Evolutionary conservation across 2,329 filamentous ascomycete species (phyloP).

Genomic region (Sporothrix mexicana): DNA sequence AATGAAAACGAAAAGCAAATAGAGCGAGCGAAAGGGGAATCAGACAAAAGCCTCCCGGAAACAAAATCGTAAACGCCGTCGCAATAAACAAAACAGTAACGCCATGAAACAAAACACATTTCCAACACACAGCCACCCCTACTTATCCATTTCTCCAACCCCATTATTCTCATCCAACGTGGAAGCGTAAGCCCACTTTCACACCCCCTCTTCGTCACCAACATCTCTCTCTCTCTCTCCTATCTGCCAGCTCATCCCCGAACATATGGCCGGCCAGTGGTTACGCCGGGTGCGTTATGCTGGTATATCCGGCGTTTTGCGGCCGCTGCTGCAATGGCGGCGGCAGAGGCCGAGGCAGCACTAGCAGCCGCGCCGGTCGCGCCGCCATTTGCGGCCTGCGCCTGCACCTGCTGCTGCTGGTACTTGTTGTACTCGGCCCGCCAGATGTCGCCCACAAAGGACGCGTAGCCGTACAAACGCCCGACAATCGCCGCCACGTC

Average conservation of each 20-base stretch:
- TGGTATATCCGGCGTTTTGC: slow-evolving; percentile 17
- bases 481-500: slow-evolving; percentile 58
- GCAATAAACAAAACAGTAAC: not conserved
- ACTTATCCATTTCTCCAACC: not conserved
- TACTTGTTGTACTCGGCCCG: slow-evolving; percentile 63
- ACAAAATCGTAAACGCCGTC: not conserved
- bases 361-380: slow-evolving; percentile 24
- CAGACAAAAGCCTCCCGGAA: slow-evolving; percentile 24
- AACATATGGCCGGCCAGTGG: not conserved
- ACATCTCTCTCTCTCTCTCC: not conserved
- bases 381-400: slow-evolving; percentile 34
- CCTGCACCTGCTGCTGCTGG: slow-evolving; percentile 54
- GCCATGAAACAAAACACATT: not conserved
- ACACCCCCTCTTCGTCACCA: not conserved
- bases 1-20: not conserved
- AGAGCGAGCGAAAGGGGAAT: slow-evolving; percentile 16
- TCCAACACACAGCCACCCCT: not conserved
- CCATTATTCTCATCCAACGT: not conserved
- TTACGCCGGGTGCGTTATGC: not conserved
- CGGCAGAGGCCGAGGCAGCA: not conserved
- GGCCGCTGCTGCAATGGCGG: not conserved
- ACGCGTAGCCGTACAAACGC: slow-evolving; percentile 54
- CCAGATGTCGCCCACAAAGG: slow-evolving; percentile 61
- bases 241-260: not conserved
- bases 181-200: not conserved